These are phyloP conservation scores for Zizania latifolia DNA, from an alignment of 176 grass and related monocot genomes.

Conservation along the genomic window DNA sequence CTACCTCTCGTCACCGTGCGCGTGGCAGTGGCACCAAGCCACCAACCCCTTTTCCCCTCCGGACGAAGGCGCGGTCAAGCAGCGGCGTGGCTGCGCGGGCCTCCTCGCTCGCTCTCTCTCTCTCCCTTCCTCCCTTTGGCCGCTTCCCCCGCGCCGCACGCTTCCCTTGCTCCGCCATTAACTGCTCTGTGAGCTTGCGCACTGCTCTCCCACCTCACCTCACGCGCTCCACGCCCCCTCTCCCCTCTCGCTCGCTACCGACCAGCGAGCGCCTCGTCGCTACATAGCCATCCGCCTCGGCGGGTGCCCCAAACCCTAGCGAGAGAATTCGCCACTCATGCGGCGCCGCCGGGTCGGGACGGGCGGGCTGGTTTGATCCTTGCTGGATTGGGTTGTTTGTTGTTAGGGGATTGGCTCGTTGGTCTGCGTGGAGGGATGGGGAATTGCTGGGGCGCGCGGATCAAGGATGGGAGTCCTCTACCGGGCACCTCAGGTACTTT, in stretches of 20 bases:
- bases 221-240: conserved; percentile 24
- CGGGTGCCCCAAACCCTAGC: conserved; percentile 9
- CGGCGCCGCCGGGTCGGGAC: neutral
- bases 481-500: conserved; percentile 50
- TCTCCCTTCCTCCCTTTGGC: neutral
- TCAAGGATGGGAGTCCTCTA: conserved; percentile 62
- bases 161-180: conserved; percentile 46
- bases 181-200: neutral
- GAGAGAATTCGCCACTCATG: neutral
- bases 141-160: neutral
- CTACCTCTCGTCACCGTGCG: too few relatives aligned
- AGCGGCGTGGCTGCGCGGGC: too few relatives aligned
- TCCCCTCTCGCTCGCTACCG: too few relatives aligned
- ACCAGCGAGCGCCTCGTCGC: neutral
- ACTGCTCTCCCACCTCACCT: neutral
- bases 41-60: neutral
- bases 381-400: too few relatives aligned
- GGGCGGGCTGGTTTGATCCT: neutral
- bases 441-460: conserved; percentile 67
- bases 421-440: conserved; percentile 43
- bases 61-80: too few relatives aligned
- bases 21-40: too few relatives aligned
- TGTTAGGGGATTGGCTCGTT: too few relatives aligned
- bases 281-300: neutral
- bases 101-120: neutral